Conservation (phyloP, 192 early-diverging fungal genomes). For the Coemansia guatemalensis region DNA sequence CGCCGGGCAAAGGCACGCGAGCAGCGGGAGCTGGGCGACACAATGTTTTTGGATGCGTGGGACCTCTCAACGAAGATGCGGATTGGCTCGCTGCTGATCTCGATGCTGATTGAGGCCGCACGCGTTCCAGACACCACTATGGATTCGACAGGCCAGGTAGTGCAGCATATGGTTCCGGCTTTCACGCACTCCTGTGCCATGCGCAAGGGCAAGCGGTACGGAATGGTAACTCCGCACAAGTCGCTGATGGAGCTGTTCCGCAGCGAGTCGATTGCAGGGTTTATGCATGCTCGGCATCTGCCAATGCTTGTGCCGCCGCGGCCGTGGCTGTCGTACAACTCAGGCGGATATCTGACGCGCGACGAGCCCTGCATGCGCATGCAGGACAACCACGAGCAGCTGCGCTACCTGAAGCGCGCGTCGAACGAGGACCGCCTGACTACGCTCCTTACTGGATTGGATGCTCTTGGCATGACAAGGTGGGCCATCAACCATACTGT, state of each 20-base stretch:
- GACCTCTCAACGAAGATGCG: slow-evolving; percentile 57
- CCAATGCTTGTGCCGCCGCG: slow-evolving; percentile 93
- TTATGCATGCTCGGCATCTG: slow-evolving; percentile 72
- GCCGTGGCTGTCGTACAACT: slow-evolving; percentile 84
- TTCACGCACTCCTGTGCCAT: slow-evolving; percentile 73
- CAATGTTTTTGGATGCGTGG: slow-evolving; percentile 52
- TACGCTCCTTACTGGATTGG: slow-evolving; percentile 71
- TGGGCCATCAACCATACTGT: slow-evolving; percentile 89
- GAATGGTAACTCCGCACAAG: slow-evolving; percentile 71
- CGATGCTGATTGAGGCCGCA: slow-evolving; percentile 69
- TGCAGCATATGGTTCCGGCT: slow-evolving; percentile 65
- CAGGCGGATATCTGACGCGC: slow-evolving; percentile 83
- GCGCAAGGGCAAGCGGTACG: slow-evolving; percentile 63
- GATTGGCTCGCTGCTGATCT: slow-evolving; percentile 60
- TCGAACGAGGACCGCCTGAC: slow-evolving; percentile 72
- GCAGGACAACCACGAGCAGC: slow-evolving; percentile 66
- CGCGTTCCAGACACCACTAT: slow-evolving; percentile 61
- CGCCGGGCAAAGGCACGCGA: slow-evolving; percentile 67
- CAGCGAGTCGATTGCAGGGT: slow-evolving; percentile 56
- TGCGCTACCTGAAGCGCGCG: slow-evolving; percentile 75
- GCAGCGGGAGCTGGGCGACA: slow-evolving; percentile 48
- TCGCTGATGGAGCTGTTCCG: slow-evolving; percentile 69
- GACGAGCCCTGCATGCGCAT: slow-evolving; percentile 76
- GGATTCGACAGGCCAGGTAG: slow-evolving; percentile 60
- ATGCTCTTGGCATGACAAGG: slow-evolving; percentile 81